phyloP scores from a whole-genome alignment of 2,329 filamentous ascomycete genomes.

The Coniochaeta sp. region DNA sequence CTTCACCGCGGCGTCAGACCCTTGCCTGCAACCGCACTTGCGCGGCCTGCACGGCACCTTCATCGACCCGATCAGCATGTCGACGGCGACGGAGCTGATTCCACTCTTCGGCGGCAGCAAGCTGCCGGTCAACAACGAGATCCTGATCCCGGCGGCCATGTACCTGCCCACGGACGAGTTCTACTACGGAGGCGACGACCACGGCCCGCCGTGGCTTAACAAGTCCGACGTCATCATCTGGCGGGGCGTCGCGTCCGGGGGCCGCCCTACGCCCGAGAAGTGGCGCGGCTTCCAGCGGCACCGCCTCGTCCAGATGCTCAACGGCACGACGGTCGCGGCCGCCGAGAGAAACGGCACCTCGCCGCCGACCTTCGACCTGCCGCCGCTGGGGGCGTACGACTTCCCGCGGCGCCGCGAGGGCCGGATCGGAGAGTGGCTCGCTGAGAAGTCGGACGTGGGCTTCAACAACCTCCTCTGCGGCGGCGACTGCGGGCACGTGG shows the following conservation, averaged over 20 bases:
- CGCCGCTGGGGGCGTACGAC: conserved; percentile 31
- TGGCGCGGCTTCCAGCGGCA: conserved; percentile 68
- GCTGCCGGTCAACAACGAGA: conserved; percentile 52
- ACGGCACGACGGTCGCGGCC: conserved; percentile 47
- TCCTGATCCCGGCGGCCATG: conserved; percentile 54
- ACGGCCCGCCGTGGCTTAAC: conserved; percentile 49
- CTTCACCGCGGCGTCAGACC: conserved; percentile 46
- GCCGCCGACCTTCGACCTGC: conserved; percentile 42
- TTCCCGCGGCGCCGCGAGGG: conserved; percentile 25
- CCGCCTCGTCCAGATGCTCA: conserved; percentile 62
- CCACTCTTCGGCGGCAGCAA: conserved; percentile 55
- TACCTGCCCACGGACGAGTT: conserved; percentile 55
- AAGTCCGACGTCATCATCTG: conserved; percentile 52
- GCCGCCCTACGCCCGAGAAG: conserved; percentile 41
- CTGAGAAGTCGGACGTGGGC: conserved; percentile 31
- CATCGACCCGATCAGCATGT: conserved; percentile 39
- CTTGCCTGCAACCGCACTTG: conserved; percentile 45
- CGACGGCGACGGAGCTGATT: conserved; percentile 42
- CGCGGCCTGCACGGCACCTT: conserved; percentile 44
- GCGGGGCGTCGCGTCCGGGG: conserved; percentile 60
- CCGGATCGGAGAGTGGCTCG: conserved; percentile 33
- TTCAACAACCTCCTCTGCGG: conserved; percentile 34
- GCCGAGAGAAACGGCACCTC: conserved; percentile 34
- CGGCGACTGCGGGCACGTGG: conserved; percentile 28
- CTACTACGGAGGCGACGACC: conserved; percentile 40